Percentiles rank a stretch among this genome's conserved stretches.
Evolutionary conservation across 2,329 filamentous ascomycete genomes (phyloP).

Genomic region (Stachybotrys chartarum): DNA sequence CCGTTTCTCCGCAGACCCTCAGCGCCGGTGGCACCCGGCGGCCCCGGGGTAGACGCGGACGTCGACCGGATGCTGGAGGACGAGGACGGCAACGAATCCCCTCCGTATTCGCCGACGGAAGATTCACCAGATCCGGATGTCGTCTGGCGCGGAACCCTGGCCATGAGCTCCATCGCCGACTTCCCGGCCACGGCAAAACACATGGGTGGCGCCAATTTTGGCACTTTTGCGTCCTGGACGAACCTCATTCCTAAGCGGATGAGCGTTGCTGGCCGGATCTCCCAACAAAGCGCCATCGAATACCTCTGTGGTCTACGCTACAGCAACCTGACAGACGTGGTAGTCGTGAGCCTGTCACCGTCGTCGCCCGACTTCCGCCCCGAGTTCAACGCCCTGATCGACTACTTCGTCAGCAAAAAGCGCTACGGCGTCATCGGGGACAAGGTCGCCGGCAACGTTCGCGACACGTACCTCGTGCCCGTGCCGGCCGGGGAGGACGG

Average conservation of each 20-base stretch:
- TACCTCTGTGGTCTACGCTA: slow-evolving; percentile 86
- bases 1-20: slow-evolving; percentile 40
- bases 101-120: slow-evolving; percentile 77
- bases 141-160: slow-evolving; percentile 69
- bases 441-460: slow-evolving; percentile 65
- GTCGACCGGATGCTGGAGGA: slow-evolving; percentile 86
- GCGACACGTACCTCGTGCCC: slow-evolving; percentile 87
- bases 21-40: slow-evolving; percentile 35
- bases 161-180: slow-evolving; percentile 71
- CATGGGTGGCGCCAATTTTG: slow-evolving; percentile 75
- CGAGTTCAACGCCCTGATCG: slow-evolving; percentile 70
- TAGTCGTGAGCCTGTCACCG: slow-evolving; percentile 66
- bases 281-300: slow-evolving; percentile 74
- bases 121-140: slow-evolving; percentile 59
- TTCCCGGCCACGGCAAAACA: slow-evolving; percentile 74
- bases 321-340: slow-evolving; percentile 74
- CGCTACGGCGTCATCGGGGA: slow-evolving; percentile 85
- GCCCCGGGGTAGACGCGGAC: slow-evolving; percentile 72
- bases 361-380: slow-evolving; percentile 52
- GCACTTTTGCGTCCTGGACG: slow-evolving; percentile 59
- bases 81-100: slow-evolving; percentile 57
- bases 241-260: slow-evolving; percentile 65
- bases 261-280: slow-evolving; percentile 72
- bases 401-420: slow-evolving; percentile 77
- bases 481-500: slow-evolving; percentile 63